Evolutionary conservation across 75 land plant genomes (phyloP).

Genomic region (Sequoia sempervirens): DNA sequence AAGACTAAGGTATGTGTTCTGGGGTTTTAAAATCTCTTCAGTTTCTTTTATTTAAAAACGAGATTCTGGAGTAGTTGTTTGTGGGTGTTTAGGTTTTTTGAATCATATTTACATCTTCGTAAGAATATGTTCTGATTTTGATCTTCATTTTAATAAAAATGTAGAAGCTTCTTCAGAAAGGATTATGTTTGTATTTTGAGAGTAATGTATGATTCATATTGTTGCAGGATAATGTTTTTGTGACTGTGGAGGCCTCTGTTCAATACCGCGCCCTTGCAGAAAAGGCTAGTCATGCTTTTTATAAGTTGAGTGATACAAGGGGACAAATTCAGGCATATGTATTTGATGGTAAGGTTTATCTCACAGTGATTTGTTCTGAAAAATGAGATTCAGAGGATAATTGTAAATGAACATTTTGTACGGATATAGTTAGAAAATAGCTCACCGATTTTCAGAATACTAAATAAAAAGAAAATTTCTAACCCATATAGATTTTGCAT

Average conservation of each 20-base stretch:
- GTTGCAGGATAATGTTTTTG: constrained; percentile 83
- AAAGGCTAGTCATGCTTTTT: constrained; percentile 28
- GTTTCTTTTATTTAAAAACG: no score
- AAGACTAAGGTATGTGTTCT: constrained; percentile 48
- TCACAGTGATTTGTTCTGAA: neutral
- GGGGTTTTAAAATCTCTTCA: neutral
- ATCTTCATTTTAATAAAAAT: neutral
- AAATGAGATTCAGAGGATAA: no score
- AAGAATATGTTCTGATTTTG: neutral
- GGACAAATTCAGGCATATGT: constrained; percentile 77
- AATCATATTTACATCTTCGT: no score
- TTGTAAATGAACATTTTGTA: neutral
- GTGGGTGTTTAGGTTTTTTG: no score
- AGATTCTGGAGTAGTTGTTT: no score
- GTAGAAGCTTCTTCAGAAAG: no score
- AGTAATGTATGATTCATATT: no score
- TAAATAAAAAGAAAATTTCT: neutral
- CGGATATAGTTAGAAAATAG: no score
- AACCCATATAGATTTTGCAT: neutral
- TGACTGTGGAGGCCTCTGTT: constrained; percentile 70
- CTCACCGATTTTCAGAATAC: no score
- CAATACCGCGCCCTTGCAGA: constrained; percentile 54
- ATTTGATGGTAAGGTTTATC: constrained; percentile 55
- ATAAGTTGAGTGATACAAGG: constrained; percentile 36
- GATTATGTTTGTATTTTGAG: no score